Evolutionary conservation across 2,329 filamentous ascomycete species (phyloP).

Genomic region (Hansfordia pulvinata): DNA sequence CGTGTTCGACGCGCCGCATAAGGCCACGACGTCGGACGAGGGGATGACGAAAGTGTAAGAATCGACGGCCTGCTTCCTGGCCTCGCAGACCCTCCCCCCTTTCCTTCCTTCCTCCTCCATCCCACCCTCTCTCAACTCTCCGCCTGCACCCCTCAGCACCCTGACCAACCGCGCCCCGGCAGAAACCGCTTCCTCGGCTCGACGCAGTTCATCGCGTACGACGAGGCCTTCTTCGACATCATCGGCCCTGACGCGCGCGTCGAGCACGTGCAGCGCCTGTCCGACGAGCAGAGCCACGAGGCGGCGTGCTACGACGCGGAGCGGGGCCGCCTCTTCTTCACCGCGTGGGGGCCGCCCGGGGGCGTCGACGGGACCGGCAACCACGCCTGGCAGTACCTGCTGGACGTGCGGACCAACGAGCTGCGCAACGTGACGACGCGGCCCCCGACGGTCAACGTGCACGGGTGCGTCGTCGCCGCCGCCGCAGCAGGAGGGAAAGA

Average conservation of each 20-base stretch:
- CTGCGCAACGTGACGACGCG: not conserved
- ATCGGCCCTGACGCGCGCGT: not conserved
- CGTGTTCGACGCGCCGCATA: too few species aligned
- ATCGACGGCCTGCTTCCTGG: too few species aligned
- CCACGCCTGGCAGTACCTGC: conserved; percentile 1
- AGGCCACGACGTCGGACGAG: too few species aligned
- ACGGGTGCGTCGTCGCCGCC: conserved; percentile 1
- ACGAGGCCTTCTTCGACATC: conserved; percentile 1
- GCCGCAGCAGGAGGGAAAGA: too few species aligned
- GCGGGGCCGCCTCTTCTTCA: not conserved
- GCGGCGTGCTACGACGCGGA: conserved; percentile 1
- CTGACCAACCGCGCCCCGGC: too few species aligned
- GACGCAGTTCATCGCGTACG: conserved; percentile 1
- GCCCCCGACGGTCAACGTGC: not conserved
- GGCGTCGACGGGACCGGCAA: not conserved
- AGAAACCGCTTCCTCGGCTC: conserved; percentile 1
- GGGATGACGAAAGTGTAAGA: too few species aligned
- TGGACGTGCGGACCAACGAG: not conserved
- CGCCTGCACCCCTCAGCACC: too few species aligned
- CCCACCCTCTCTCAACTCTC: too few species aligned
- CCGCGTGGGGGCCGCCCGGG: conserved; percentile 1
- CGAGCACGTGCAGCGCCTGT: not conserved
- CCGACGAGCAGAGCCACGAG: not conserved
- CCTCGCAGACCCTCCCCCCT: too few species aligned
- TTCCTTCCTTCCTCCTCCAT: too few species aligned